phyloP scores from a whole-genome alignment of 257 asterid genomes.

The Salvia rosmarinus region DNA sequence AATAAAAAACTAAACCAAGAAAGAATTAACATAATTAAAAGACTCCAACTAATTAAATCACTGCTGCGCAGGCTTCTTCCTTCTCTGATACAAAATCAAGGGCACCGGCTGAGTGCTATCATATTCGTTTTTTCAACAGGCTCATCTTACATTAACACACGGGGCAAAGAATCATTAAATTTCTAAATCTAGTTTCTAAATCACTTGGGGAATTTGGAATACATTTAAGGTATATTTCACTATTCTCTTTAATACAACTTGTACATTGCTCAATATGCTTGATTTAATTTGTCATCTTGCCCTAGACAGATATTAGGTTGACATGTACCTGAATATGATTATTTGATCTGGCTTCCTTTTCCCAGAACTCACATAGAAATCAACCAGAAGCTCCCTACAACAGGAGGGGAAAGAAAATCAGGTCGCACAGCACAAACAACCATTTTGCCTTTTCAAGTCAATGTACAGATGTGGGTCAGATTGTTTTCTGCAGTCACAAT shows the following conservation, averaged over 20 bases:
- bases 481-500: background rate
- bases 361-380: conserved; percentile 71
- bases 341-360: conserved; percentile 88
- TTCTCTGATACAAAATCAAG: no score
- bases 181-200: no score
- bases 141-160: background rate
- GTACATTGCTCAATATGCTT: background rate
- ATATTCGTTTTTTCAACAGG: background rate
- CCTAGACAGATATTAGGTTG: background rate
- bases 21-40: no score
- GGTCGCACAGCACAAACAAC: background rate
- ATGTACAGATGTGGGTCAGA: background rate
- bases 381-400: conserved; percentile 77
- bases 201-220: background rate
- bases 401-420: conserved; percentile 3
- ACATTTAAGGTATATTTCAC: background rate
- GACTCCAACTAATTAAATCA: no score
- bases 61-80: no score
- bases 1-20: no score
- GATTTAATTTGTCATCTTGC: background rate
- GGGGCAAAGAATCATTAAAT: background rate
- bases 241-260: background rate
- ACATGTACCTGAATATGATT: conserved; percentile 69
- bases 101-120: no score
- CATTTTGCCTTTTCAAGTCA: background rate